phyloP scores from a whole-genome alignment of 2,329 filamentous ascomycete species.

The Cladophialophora carrionii region DNA sequence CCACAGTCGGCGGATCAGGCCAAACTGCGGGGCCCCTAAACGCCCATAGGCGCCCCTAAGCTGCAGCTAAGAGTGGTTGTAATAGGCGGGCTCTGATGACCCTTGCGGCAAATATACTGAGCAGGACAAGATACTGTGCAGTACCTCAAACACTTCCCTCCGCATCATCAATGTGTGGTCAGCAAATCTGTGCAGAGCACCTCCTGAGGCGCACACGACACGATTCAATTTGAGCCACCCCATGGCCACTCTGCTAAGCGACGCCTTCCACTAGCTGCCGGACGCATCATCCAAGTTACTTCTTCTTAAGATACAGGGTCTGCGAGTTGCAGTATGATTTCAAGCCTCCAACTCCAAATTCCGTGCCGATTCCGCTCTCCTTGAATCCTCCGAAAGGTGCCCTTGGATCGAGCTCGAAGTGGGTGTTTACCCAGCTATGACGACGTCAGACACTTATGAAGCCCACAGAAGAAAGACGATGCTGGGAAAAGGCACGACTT shows the following conservation, averaged over 20 bases:
- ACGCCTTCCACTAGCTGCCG: not conserved
- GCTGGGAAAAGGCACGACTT: not conserved
- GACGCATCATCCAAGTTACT: slow-evolving; percentile 12
- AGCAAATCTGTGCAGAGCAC: not conserved
- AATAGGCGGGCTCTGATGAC: not conserved
- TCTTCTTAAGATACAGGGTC: slow-evolving; percentile 35
- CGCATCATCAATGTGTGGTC: not conserved
- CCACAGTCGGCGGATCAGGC: not conserved
- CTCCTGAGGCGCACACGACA: not conserved
- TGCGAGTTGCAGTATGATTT: slow-evolving; percentile 37
- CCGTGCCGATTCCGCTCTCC: slow-evolving; percentile 40
- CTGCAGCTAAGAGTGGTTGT: not conserved
- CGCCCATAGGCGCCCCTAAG: not conserved
- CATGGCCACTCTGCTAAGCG: not conserved
- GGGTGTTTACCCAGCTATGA: slow-evolving; percentile 44
- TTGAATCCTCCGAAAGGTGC: slow-evolving; percentile 40
- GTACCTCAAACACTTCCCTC: not conserved
- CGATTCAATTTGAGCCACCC: not conserved
- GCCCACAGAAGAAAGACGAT: no score
- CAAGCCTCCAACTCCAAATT: slow-evolving; percentile 38
- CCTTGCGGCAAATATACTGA: not conserved
- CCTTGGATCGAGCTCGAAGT: slow-evolving; percentile 28
- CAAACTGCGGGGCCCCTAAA: not conserved
- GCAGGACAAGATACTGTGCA: not conserved
- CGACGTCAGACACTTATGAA: not conserved